phyloP scores from a whole-genome alignment of 495 filamentous ascomycete species.

The Lineolata rhizophorae region DNA sequence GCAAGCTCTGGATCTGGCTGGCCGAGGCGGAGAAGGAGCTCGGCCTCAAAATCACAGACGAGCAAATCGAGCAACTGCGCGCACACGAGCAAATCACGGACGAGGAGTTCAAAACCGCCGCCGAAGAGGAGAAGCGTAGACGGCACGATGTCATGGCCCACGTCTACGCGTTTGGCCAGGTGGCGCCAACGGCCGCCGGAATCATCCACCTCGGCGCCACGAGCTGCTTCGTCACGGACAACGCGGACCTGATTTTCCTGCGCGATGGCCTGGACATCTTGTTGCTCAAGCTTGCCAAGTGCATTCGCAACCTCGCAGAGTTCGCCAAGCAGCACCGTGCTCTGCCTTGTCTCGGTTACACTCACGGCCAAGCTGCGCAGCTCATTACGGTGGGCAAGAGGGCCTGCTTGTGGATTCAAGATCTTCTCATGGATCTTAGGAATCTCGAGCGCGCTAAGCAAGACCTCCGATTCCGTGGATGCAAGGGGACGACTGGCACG shows the following conservation, averaged over 20 bases:
- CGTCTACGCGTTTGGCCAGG: slow-evolving; percentile 49
- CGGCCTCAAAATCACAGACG: slow-evolving; percentile 11
- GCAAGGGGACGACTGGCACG: slow-evolving; percentile 45
- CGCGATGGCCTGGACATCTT: slow-evolving; percentile 52
- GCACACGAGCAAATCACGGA: slow-evolving; percentile 51
- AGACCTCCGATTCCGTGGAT: slow-evolving; percentile 66
- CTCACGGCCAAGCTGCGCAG: slow-evolving; percentile 52
- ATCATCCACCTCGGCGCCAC: slow-evolving; percentile 67
- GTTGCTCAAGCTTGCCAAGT: slow-evolving; percentile 65
- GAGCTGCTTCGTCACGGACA: slow-evolving; percentile 38
- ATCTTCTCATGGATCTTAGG: slow-evolving; percentile 68
- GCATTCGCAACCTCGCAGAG: slow-evolving; percentile 54
- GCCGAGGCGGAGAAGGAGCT: slow-evolving; percentile 19
- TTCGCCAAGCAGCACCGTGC: slow-evolving; percentile 66
- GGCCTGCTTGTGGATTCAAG: slow-evolving; percentile 67
- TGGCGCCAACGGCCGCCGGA: slow-evolving; percentile 61
- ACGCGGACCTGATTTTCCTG: slow-evolving; percentile 63
- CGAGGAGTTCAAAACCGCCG: slow-evolving; percentile 54
- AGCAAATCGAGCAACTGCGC: slow-evolving; percentile 24
- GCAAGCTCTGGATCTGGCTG: slow-evolving; percentile 22
- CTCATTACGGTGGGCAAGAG: slow-evolving; percentile 69
- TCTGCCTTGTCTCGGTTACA: slow-evolving; percentile 48
- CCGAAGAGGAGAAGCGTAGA: slow-evolving; percentile 57
- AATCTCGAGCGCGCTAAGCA: slow-evolving; percentile 55
- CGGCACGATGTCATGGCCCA: slow-evolving; percentile 38